Percentiles rank a stretch among this genome's conserved stretches.
Conservation (phyloP, 1,284 basidiomycete species). For the Fistulina hepatica region DNA sequence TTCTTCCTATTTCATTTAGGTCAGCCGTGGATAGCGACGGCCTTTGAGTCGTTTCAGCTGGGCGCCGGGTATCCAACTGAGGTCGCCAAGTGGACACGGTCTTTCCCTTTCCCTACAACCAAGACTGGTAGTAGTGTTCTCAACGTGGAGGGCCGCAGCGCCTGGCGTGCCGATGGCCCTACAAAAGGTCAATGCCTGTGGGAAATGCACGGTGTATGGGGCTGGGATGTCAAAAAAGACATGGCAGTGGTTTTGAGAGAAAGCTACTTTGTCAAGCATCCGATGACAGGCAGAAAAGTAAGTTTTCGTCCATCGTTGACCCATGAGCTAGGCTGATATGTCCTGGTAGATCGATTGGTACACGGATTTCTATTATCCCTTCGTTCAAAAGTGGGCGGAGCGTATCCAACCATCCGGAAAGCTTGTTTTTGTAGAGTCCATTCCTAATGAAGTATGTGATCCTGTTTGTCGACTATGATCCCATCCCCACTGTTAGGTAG, state of each 20-base stretch:
- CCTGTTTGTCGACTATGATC: slow-evolving; percentile 1
- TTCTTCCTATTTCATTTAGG: slow-evolving; percentile 2
- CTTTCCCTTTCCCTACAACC: slow-evolving; percentile 77
- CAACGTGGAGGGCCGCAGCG: slow-evolving; percentile 47
- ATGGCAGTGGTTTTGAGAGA: slow-evolving; percentile 73
- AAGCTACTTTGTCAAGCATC: slow-evolving; percentile 76
- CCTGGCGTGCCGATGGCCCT: slow-evolving; percentile 63
- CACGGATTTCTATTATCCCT: slow-evolving; percentile 77
- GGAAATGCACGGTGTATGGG: slow-evolving; percentile 92
- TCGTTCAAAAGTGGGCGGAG: slow-evolving; percentile 62
- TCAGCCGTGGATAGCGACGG: slow-evolving; percentile 41
- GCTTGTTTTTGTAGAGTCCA: slow-evolving; percentile 69
- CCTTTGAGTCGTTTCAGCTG: slow-evolving; percentile 77
- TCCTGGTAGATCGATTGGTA: slow-evolving; percentile 65
- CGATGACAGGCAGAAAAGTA: slow-evolving; percentile 48
- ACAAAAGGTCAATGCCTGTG: slow-evolving; percentile 70
- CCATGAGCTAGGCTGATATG: slow-evolving; percentile 1
- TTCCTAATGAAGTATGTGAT: slow-evolving; percentile 76
- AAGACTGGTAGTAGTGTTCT: slow-evolving; percentile 45
- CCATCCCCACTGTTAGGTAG: slow-evolving; percentile 26
- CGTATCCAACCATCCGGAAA: slow-evolving; percentile 58
- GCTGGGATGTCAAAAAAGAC: slow-evolving; percentile 65
- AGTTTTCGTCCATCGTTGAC: slow-evolving; percentile 2
- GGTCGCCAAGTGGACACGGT: slow-evolving; percentile 67
- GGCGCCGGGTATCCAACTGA: slow-evolving; percentile 68